Evolutionary conservation across 495 filamentous ascomycete genomes (phyloP), one percentile per base, ranked within the genome.

Genomic region (Letharia columbiana): DNA sequence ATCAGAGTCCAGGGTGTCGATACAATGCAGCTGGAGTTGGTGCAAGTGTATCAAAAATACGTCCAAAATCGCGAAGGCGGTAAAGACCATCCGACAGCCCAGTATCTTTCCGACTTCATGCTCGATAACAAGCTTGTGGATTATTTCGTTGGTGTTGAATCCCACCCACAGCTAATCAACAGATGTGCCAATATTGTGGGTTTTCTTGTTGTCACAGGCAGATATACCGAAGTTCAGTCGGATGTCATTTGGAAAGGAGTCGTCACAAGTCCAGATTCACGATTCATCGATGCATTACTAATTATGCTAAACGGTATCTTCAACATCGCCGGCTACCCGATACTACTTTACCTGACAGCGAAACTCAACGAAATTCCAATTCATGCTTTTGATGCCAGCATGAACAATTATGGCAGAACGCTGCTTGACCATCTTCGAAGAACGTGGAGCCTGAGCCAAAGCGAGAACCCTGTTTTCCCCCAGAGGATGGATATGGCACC

Each of bases 111-210:
- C 31, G 76, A 81, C 33, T 88, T 87, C 66, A 81, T 96, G 52
- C 76, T 86, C 37, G 69, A 79, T 5, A 85, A 85, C 56, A 84
- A 83, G 66, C 80, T 96, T 35, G 81, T 96, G 54, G 86, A 91
- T 58, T 96, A 98, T 74, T 83, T 98, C 39, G 86, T 98, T 63
- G 90, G 94, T 3, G 86, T 92, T 54, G 92, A 91, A 64, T 96
- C 94, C 23, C 94, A 98, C 71, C 90, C 90, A 9, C 91, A 96
- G 70, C 84, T 98, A 65, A 95, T 96, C 57, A 80, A 78, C 52
- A 84, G 90, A 67, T 89, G 89, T 71, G 81, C 81, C 66, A 96
- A 97, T 64, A 89, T 98, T 63, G 79, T 96, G 50, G 89, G 89
- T 0, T 98, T 96, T 67, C 81, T 98, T 59, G 82, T 91, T n/a